These are phyloP conservation scores for Murraya koenigii DNA, from an alignment of 345 rosid species.

Conservation along the genomic window DNA sequence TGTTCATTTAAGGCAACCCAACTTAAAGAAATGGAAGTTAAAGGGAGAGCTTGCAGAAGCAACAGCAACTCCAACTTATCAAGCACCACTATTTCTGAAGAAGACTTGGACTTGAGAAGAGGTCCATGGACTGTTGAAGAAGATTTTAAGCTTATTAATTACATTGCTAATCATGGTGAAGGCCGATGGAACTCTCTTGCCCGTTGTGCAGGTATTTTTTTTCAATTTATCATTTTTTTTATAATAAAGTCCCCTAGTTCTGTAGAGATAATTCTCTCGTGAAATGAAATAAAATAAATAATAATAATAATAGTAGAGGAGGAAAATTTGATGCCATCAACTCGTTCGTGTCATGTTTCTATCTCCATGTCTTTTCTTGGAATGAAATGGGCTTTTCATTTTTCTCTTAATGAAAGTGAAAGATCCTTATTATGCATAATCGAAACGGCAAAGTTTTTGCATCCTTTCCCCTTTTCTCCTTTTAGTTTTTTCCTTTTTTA, in stretches of 20 bases:
- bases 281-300: no score
- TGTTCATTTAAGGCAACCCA: conserved; percentile 20
- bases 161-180: conserved; percentile 78
- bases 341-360: conserved; percentile 29
- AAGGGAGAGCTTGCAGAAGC: conserved; percentile 24
- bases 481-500: not conserved
- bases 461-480: conserved; percentile 1
- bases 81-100: conserved; percentile 40
- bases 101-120: conserved; percentile 58
- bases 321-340: conserved; percentile 28
- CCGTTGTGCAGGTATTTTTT: conserved; percentile 68
- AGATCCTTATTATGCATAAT: conserved; percentile 23
- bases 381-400: not conserved
- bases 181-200: conserved; percentile 96
- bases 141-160: conserved; percentile 77
- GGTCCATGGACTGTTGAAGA: conserved; percentile 97
- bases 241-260: no score
- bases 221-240: not conserved
- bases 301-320: conserved; percentile 16
- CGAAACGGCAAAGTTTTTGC: conserved; percentile 28
- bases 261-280: no score
- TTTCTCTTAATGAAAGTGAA: conserved; percentile 11
- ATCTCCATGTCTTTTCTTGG: conserved; percentile 23
- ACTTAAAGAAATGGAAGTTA: conserved; percentile 39
- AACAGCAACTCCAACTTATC: not conserved